A percentile compares a stretch with the other conserved stretches of the same genome.
Evolutionary conservation across 495 filamentous ascomycete genomes (phyloP).

Genomic region (Pseudoneurospora amorphoporcata): DNA sequence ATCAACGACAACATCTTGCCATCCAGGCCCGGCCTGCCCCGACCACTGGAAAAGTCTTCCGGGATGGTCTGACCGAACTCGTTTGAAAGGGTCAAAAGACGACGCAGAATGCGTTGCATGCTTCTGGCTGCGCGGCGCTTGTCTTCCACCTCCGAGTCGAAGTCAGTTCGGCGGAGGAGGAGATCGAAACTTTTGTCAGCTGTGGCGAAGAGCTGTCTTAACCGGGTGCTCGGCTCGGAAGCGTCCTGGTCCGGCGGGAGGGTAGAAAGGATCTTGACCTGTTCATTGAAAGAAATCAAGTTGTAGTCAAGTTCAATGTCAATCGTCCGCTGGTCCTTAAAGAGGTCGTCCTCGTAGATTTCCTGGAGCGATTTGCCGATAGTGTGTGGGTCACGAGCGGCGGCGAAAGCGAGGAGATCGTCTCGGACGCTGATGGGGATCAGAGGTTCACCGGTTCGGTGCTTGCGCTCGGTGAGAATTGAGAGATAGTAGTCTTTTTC

Average conservation of each 20-base stretch:
- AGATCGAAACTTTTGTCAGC: neutral
- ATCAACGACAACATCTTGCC: neutral
- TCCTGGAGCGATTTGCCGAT: neutral
- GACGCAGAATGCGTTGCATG: neutral
- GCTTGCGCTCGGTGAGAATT: neutral
- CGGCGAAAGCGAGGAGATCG: neutral
- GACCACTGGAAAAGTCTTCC: neutral
- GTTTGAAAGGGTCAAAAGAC: neutral
- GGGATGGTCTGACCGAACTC: neutral
- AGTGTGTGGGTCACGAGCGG: neutral
- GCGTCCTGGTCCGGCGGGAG: neutral
- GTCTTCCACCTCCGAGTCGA: neutral
- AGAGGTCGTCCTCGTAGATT: no score
- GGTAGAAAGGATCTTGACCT: neutral
- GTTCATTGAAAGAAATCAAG: neutral
- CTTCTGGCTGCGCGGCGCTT: neutral
- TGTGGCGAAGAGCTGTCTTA: neutral
- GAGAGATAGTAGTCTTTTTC: neutral
- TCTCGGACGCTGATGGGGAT: neutral
- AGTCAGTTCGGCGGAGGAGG: neutral
- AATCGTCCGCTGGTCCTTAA: no score
- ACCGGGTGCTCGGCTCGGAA: neutral
- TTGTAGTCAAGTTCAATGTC: neutral
- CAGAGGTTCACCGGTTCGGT: neutral
- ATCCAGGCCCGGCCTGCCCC: neutral